Percentiles rank a stretch among this genome's conserved stretches.
Conservation (phyloP, 306 rosid species). For the Dryas drummondii region DNA sequence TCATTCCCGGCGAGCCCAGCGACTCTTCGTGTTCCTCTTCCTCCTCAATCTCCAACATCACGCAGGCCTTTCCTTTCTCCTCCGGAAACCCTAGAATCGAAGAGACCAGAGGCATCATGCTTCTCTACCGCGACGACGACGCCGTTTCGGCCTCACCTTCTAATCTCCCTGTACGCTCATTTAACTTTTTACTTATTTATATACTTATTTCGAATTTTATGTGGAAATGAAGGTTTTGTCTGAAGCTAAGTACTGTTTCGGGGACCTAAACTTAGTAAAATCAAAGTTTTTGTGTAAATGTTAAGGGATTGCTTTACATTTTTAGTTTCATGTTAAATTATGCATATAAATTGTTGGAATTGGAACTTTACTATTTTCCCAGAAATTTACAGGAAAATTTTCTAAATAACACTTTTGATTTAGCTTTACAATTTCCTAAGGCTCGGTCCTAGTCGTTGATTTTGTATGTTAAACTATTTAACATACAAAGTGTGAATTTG, state of each 20-base stretch:
- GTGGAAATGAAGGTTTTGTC: no score
- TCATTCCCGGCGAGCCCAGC: constrained; percentile 32
- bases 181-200: neutral
- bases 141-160: constrained; percentile 28
- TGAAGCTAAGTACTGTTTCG: neutral
- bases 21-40: constrained; percentile 43
- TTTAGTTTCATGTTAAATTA: neutral
- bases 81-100: constrained; percentile 99
- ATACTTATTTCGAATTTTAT: no score
- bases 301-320: neutral
- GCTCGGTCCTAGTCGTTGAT: no score
- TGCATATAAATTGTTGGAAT: neutral
- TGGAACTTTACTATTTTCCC: neutral
- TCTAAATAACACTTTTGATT: no score
- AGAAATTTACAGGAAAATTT: no score
- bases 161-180: constrained; percentile 55
- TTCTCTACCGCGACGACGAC: constrained; percentile 61
- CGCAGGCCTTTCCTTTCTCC: constrained; percentile 76
- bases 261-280: neutral
- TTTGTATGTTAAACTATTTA: no score
- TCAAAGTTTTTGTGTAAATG: neutral
- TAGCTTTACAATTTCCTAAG: no score
- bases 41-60: constrained; percentile 45
- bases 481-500: neutral
- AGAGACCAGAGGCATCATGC: constrained; percentile 88